Percentiles rank a stretch among this genome's conserved stretches.
Conservation (phyloP, 1,284 basidiomycete species). For the Rhodofomes roseus region DNA sequence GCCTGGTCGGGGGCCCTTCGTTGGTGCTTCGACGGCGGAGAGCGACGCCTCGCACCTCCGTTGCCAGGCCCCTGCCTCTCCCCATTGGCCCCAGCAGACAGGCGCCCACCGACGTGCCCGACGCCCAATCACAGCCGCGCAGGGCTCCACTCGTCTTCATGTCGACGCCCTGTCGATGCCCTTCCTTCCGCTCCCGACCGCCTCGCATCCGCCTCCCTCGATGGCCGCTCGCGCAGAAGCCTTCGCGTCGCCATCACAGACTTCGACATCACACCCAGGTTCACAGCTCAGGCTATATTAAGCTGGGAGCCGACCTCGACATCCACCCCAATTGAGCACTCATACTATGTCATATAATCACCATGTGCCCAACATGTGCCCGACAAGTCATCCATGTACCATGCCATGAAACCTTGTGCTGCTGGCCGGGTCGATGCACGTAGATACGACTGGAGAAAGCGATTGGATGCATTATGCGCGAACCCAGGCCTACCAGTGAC, state of each 20-base stretch:
- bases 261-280: not conserved
- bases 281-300: not conserved
- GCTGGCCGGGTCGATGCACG: too few relatives aligned
- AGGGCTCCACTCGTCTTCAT: not conserved
- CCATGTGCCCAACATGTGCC: too few relatives aligned
- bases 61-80: not conserved
- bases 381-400: too few relatives aligned
- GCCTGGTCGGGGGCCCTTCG: not conserved
- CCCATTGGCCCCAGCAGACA: not conserved
- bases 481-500: too few relatives aligned
- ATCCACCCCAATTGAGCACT: too few relatives aligned
- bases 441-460: too few relatives aligned
- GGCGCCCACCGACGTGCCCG: not conserved
- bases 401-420: too few relatives aligned
- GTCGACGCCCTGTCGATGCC: not conserved
- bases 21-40: not conserved
- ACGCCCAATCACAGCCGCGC: not conserved
- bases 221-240: not conserved
- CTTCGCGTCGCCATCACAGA: not conserved
- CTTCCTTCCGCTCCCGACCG: not conserved
- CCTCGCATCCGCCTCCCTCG: not conserved
- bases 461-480: too few relatives aligned
- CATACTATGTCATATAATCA: too few relatives aligned
- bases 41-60: not conserved
- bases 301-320: too few relatives aligned